phyloP scores from a whole-genome alignment of 345 rosid genomes.

The Lepidium sativum region DNA sequence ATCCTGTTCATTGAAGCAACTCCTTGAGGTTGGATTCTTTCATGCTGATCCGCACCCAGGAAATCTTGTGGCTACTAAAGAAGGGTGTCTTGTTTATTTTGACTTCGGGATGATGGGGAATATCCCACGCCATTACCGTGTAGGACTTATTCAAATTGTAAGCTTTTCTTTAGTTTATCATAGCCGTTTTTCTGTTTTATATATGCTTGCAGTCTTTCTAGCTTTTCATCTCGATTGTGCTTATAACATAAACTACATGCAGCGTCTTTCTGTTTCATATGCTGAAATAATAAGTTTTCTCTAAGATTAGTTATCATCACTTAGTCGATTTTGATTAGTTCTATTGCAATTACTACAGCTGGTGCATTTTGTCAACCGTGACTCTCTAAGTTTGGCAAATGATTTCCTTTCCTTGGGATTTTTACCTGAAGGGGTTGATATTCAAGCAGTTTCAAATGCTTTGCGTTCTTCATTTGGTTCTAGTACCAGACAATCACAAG shows the following conservation, averaged over 20 bases:
- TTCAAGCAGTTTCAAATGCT: constrained; percentile 69
- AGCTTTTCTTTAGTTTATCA: constrained; percentile 9
- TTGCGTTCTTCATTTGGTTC: constrained; percentile 68
- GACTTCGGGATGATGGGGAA: constrained; percentile 99
- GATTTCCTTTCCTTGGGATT: constrained; percentile 98
- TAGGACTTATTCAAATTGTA: constrained; percentile 95
- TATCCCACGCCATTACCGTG: constrained; percentile 87
- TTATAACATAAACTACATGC: neutral
- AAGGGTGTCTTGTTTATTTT: constrained; percentile 79
- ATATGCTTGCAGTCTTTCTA: neutral
- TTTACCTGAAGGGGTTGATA: constrained; percentile 88
- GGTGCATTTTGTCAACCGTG: constrained; percentile 98
- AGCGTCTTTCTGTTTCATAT: neutral
- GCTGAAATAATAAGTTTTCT: neutral
- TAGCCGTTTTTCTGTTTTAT: neutral
- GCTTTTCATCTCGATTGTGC: neutral
- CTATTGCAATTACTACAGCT: constrained; percentile 67
- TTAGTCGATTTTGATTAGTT: constrained; percentile 23
- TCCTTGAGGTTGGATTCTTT: constrained; percentile 94
- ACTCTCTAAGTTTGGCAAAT: constrained; percentile 95
- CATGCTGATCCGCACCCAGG: constrained; percentile 99
- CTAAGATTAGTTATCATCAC: neutral
- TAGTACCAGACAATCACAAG: constrained; percentile 63
- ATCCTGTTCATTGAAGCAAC: constrained; percentile 84
- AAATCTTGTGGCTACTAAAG: constrained; percentile 71